Evolutionary conservation across 2,329 filamentous ascomycete genomes (phyloP), one percentile per base, ranked within the genome.

Genomic region (Endoconidiophora polonica): DNA sequence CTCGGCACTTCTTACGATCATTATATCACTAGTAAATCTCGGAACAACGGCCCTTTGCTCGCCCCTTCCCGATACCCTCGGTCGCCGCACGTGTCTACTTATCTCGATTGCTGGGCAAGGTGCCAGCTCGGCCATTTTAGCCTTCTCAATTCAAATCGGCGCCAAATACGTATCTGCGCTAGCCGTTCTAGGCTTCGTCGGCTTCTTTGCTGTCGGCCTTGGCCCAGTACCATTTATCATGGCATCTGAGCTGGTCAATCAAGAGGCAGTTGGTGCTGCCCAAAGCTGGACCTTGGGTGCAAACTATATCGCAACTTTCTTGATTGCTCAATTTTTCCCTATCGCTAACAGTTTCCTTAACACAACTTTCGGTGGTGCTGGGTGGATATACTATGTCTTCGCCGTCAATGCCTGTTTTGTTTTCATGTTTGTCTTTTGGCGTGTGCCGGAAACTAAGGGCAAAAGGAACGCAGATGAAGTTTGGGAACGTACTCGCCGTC

Each of bases 191-290:
- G 67, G 82, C 23, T 98, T 96, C 59, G 91, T 96, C 2, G 81
- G 77, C 3, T 86, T 83, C 59, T 98, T 95, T 58, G 91, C 85
- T 0, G 75, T 94, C 12, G 91, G 91, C 0, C 73, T 98, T 0
- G 91, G 91, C 0, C 91, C 91, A 0, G 86, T 98, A 0, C 91
- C 91, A 0, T 98, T 96, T 63, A 93, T 96, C 56, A 73, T 98
- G 44, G 82, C 88, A 0, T 88, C 85, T 1, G 91, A 96, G 64
- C 75, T 96, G 2, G 91, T 96, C 1, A 83, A 81, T 0, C 81
- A 86, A 10, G 86, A 94, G 61, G 91, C 90, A 0, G 87, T 95
- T 0, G 88, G 90, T 1, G 86, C 90, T 0, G 83, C 86, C 0
- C 91, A 98, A 63, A 88, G 83, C 52, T 93, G 87, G 75, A 84